Evolutionary conservation across 352 stramenopile genomes (phyloP).

Genomic region (Phytophthora palmivora): DNA sequence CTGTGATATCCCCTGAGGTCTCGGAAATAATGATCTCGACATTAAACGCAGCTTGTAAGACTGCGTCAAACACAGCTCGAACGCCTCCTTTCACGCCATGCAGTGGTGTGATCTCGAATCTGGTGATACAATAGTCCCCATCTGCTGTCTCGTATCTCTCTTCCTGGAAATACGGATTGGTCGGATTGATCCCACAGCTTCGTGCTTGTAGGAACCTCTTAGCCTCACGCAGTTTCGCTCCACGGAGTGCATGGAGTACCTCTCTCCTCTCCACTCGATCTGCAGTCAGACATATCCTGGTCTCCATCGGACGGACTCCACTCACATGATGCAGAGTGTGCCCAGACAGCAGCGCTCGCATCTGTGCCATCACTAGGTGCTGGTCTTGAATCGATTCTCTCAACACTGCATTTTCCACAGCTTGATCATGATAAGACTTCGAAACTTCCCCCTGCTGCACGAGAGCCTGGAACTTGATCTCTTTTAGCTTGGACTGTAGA

Average conservation of each 20-base stretch:
- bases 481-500: constrained; percentile 37
- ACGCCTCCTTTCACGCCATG: constrained; percentile 42
- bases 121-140: constrained; percentile 51
- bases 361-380: constrained; percentile 38
- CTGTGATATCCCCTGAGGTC: constrained; percentile 63
- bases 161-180: constrained; percentile 38
- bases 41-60: constrained; percentile 57
- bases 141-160: constrained; percentile 48
- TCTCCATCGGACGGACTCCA: constrained; percentile 38
- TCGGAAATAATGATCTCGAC: constrained; percentile 74
- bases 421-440: constrained; percentile 26
- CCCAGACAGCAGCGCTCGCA: constrained; percentile 33
- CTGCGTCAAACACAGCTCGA: constrained; percentile 53
- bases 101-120: constrained; percentile 56
- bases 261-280: constrained; percentile 33
- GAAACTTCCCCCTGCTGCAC: constrained; percentile 34
- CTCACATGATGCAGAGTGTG: constrained; percentile 35
- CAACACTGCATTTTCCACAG: constrained; percentile 34
- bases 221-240: constrained; percentile 33
- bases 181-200: constrained; percentile 31
- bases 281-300: constrained; percentile 33
- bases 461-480: constrained; percentile 46
- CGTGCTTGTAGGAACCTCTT: constrained; percentile 41
- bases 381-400: constrained; percentile 40
- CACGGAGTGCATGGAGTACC: constrained; percentile 32